Conservation (phyloP, 2,329 filamentous ascomycete species). For the Aspergillus spinulosporus region DNA sequence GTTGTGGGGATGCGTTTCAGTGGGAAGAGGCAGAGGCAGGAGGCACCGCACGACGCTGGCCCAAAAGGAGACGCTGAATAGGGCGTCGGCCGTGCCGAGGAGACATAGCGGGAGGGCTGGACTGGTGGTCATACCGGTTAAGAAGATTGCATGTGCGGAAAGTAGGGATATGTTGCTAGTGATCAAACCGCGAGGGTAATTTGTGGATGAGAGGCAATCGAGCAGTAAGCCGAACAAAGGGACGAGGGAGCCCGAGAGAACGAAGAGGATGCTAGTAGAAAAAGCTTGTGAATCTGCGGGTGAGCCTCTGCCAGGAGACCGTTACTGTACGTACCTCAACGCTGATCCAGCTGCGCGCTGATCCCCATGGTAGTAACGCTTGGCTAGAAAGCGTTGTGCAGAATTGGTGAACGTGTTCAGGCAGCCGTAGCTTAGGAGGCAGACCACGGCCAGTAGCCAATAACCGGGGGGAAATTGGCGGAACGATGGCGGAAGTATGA, state of each 20-base stretch:
- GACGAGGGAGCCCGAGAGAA: conserved; percentile 2
- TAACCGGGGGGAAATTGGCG: conserved; percentile 2
- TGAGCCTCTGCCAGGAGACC: too few relatives aligned
- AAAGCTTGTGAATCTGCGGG: not conserved
- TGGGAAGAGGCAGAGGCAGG: not conserved
- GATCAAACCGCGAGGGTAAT: not conserved
- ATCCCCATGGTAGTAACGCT: conserved; percentile 1
- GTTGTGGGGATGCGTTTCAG: not conserved
- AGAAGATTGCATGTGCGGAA: not conserved
- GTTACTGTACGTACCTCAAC: not conserved
- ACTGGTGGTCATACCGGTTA: not conserved
- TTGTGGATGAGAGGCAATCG: not conserved
- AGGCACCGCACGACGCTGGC: conserved; percentile 4
- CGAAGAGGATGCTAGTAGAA: not conserved
- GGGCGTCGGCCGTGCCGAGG: not conserved
- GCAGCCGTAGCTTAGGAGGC: conserved; percentile 4
- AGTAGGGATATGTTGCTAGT: not conserved
- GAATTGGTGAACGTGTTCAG: conserved; percentile 11
- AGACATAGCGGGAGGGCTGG: conserved; percentile 1
- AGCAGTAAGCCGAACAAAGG: conserved; percentile 3
- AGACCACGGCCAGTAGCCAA: conserved; percentile 8
- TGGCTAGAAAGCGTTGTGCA: conserved; percentile 10
- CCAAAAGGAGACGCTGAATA: conserved; percentile 3
- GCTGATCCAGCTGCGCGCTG: conserved; percentile 3
- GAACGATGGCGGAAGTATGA: not conserved